These are phyloP conservation scores for Suhomyces vadensis DNA, from an alignment of 805 yeast species.

Conservation along the genomic window DNA sequence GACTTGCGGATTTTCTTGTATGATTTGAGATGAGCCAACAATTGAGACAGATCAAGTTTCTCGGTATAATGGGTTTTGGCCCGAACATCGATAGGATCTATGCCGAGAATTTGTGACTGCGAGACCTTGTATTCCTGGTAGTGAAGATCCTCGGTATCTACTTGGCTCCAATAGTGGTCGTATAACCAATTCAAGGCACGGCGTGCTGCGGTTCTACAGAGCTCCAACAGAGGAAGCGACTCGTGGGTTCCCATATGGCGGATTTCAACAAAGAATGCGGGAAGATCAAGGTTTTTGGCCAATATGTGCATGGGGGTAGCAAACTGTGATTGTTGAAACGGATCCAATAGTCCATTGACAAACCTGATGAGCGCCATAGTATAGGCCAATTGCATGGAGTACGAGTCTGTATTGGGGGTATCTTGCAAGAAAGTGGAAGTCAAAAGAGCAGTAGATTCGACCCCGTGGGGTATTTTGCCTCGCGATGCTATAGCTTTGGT, in stretches of 20 bases:
- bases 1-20: conserved; percentile 53
- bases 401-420: conserved; percentile 25
- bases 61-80: neutral
- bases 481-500: conserved; percentile 57
- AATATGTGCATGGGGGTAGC: conserved; percentile 78
- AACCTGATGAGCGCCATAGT: conserved; percentile 78
- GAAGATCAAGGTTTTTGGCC: conserved; percentile 69
- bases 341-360: conserved; percentile 90
- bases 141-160: conserved; percentile 27
- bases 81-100: conserved; percentile 13
- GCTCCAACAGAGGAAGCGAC: conserved; percentile 64
- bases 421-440: conserved; percentile 46
- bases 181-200: conserved; percentile 76
- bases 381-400: conserved; percentile 52
- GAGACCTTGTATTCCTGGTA: conserved; percentile 7
- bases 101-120: neutral
- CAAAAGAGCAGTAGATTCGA: conserved; percentile 64
- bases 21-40: conserved; percentile 33
- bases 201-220: conserved; percentile 59
- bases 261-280: conserved; percentile 82
- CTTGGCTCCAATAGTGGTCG: conserved; percentile 65
- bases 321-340: conserved; percentile 72
- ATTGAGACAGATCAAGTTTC: conserved; percentile 6
- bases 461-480: conserved; percentile 69
- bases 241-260: conserved; percentile 94